phyloP scores from a whole-genome alignment of 495 filamentous ascomycete genomes.

The Coniosporium apollinis region DNA sequence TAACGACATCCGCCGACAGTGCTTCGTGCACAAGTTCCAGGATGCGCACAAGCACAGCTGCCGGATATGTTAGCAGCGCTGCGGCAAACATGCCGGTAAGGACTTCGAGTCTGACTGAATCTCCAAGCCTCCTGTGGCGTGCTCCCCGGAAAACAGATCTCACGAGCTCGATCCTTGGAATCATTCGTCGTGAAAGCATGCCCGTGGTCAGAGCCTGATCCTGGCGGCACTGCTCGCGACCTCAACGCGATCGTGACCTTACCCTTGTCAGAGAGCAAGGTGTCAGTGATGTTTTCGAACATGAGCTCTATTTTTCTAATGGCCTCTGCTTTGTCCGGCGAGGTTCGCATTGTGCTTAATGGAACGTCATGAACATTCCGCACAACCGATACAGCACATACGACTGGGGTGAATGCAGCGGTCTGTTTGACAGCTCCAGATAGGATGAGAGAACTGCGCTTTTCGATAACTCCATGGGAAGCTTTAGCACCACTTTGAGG shows the following conservation, averaged over 20 bases:
- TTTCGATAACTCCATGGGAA: background rate
- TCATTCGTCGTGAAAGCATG: background rate
- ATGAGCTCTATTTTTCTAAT: constrained; percentile 36
- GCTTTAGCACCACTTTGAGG: background rate
- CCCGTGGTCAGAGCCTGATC: background rate
- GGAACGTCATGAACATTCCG: background rate
- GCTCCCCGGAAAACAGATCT: constrained; percentile 40
- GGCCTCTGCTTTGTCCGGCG: constrained; percentile 18
- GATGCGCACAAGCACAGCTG: constrained; percentile 47
- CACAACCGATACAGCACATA: background rate
- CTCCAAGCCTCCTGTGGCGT: constrained; percentile 44
- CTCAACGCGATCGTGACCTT: constrained; percentile 32
- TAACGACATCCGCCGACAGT: constrained; percentile 38
- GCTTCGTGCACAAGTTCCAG: constrained; percentile 56
- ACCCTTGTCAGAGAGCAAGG: constrained; percentile 24
- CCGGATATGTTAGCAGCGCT: constrained; percentile 3
- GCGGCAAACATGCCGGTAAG: background rate
- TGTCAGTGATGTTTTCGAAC: constrained; percentile 33
- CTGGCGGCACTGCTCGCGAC: constrained; percentile 6
- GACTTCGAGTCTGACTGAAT: constrained; percentile 32
- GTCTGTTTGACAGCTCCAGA: background rate
- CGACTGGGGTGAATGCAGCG: background rate
- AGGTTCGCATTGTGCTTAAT: too few species aligned
- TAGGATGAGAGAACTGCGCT: background rate
- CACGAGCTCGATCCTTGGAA: constrained; percentile 1